Percentiles rank a stretch among this genome's conserved stretches.
These are phyloP conservation scores for Epichloe scottii DNA, from an alignment of 2,329 filamentous ascomycete species.

Conservation along the genomic window DNA sequence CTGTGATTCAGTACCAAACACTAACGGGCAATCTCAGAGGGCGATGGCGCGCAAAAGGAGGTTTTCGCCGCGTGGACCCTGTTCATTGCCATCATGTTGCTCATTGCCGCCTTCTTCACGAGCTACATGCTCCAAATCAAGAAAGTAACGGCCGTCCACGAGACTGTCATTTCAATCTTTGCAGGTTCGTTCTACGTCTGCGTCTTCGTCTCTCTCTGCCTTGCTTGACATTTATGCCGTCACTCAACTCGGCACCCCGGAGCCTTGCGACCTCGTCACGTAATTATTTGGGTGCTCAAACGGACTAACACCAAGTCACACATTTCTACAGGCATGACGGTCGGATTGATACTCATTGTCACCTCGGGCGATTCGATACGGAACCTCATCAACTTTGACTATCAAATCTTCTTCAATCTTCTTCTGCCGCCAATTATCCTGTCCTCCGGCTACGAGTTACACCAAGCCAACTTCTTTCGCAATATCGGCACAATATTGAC, in stretches of 20 bases:
- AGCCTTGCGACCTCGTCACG: background rate
- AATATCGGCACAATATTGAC: constrained; percentile 96
- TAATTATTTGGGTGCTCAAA: background rate
- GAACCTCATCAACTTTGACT: constrained; percentile 89
- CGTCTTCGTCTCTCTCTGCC: too few relatives aligned
- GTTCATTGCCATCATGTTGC: constrained; percentile 88
- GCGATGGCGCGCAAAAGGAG: constrained; percentile 82
- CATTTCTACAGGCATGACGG: constrained; percentile 64
- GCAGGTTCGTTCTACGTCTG: constrained; percentile 46
- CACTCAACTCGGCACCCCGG: background rate
- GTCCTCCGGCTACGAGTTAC: constrained; percentile 90
- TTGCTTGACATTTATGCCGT: background rate
- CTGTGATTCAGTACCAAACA: background rate
- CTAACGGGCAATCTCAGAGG: constrained; percentile 31
- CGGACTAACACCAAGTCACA: background rate
- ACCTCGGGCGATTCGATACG: constrained; percentile 73
- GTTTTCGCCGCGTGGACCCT: constrained; percentile 93
- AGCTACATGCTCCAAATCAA: constrained; percentile 95
- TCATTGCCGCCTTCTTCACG: constrained; percentile 89
- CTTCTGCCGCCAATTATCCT: constrained; percentile 97
- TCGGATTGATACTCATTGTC: constrained; percentile 77
- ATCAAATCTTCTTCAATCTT: constrained; percentile 99
- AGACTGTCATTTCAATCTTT: constrained; percentile 97
- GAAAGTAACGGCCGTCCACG: constrained; percentile 94
- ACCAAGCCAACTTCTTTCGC: constrained; percentile 98